These are phyloP conservation scores for Fraxinus nigra DNA, from an alignment of 305 asterid species.

Conservation along the genomic window DNA sequence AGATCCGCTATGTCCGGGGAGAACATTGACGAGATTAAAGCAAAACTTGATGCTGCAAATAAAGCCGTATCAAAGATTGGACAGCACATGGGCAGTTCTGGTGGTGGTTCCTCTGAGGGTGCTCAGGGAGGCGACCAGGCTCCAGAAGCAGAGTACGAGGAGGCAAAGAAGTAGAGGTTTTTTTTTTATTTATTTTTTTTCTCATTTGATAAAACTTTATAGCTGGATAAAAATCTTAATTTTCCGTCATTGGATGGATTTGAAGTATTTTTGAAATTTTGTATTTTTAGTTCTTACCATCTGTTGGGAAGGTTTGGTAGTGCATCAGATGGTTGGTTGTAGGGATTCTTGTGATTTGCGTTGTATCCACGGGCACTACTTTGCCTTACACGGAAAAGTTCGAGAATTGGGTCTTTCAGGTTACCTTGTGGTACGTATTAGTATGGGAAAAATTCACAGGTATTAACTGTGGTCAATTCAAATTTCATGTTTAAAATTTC, in stretches of 20 bases:
- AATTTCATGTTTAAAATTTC: too few relatives aligned
- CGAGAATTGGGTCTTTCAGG: not conserved
- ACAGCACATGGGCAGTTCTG: constrained; percentile 21
- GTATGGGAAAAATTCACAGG: not conserved
- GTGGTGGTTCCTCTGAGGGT: constrained; percentile 18
- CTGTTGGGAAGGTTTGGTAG: not conserved
- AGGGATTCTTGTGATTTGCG: not conserved
- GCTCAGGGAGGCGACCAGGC: constrained; percentile 13
- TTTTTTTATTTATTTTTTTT: not conserved
- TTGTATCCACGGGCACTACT: not conserved
- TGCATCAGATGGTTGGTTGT: not conserved
- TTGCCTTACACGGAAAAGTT: not conserved
- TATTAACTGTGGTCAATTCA: too few relatives aligned
- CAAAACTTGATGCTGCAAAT: constrained; percentile 21
- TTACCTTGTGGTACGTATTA: not conserved
- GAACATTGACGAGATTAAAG: constrained; percentile 11
- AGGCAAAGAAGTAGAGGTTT: constrained; percentile 18
- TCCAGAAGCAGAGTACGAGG: constrained; percentile 27
- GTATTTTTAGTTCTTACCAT: not conserved
- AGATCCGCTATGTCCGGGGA: constrained; percentile 12
- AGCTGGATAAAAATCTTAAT: not conserved
- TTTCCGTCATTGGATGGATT: not conserved
- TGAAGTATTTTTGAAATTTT: not conserved
- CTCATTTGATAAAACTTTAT: not conserved
- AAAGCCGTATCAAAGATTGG: constrained; percentile 26